Conservation (phyloP, 306 rosid genomes). For the Lablab purpureus region DNA sequence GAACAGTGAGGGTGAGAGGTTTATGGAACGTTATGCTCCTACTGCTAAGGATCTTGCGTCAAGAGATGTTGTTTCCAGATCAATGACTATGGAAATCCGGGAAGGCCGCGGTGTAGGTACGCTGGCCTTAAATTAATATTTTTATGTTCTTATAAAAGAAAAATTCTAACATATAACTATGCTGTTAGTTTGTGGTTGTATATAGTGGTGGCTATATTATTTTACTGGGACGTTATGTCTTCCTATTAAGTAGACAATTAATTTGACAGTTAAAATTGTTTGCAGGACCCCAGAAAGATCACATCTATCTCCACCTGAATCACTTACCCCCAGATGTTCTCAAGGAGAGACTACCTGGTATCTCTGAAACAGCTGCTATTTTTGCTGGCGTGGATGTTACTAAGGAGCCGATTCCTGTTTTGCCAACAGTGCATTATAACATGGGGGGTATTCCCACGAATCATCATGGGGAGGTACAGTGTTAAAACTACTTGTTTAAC, state of each 20-base stretch:
- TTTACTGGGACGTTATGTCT: background rate
- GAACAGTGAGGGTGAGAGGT: conserved; percentile 95
- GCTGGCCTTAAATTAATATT: conserved; percentile 28
- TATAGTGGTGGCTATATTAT: background rate
- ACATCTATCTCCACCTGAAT: conserved; percentile 96
- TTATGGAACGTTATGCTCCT: conserved; percentile 99
- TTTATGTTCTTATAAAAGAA: conserved; percentile 12
- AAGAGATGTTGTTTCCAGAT: conserved; percentile 90
- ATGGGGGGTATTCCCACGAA: conserved; percentile 99
- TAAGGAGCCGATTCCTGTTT: conserved; percentile 95
- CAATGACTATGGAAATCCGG: conserved; percentile 96
- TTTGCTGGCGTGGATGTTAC: conserved; percentile 99
- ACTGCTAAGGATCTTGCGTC: conserved; percentile 99
- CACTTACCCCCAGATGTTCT: conserved; percentile 98
- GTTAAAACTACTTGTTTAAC: conserved; percentile 29
- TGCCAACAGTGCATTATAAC: conserved; percentile 97
- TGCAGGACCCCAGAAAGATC: conserved; percentile 97
- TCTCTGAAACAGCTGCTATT: conserved; percentile 99
- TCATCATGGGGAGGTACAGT: conserved; percentile 83
- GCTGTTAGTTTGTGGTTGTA: conserved; percentile 1
- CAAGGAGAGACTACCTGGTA: conserved; percentile 99
- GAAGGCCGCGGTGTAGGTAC: conserved; percentile 98
- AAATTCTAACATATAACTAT: background rate
- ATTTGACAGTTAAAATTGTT: conserved; percentile 26
- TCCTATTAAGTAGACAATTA: conserved; percentile 15